Base-by-base conservation (phyloP, 2,329 filamentous ascomycete species). In the Setomelanomma holmii region DNA sequence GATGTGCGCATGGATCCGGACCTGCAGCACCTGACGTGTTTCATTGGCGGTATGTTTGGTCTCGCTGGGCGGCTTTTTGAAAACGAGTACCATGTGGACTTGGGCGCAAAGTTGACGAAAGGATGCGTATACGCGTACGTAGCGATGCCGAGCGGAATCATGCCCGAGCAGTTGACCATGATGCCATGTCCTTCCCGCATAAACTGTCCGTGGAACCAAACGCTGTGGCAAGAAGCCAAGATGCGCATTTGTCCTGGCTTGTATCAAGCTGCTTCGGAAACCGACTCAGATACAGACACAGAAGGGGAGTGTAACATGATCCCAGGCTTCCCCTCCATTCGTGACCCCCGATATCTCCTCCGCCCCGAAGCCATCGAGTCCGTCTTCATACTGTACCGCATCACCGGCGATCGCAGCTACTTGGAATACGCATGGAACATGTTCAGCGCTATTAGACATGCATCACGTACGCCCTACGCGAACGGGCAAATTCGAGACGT, bases 61-160 rank as follows among this genome's bases (percentile, higher is more conserved):
- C 71, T 87, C 1, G 85, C 82, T 5, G 81, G 84, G 36, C 82
- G 81, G 55, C 67, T 86, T 3, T 86, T 86, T 65, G 72, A 78
- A 12, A 72, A 82, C 16, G 71, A 80, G 1, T 68, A 72, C 10
- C 82, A 87, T 59, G 72, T 87, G 53, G 76, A 80, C 1, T 78
- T 86, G 35, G 85, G 83, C 19, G 76, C 77, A 42, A 83, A 85
- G 63, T 75, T 87, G 21, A 86, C 84, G 0, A 80, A 85, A 53
- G 85, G 84, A 14, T 87, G 85, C 64, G 80, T 86, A 21, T 87
- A 82, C 79, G 79, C 84, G 5, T 87, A 87, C 64, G 75, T 80
- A 46, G 74, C 78, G 4, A 81, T 82, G 40, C 79, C 80, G 2
- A 78, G 80, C 0, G 84, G 84, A 1, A 79, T 87, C 51, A 86